Evolutionary conservation across 2,329 filamentous ascomycete species (phyloP), one percentile per base, ranked within the genome.

Genomic region (Colletotrichum sidae): DNA sequence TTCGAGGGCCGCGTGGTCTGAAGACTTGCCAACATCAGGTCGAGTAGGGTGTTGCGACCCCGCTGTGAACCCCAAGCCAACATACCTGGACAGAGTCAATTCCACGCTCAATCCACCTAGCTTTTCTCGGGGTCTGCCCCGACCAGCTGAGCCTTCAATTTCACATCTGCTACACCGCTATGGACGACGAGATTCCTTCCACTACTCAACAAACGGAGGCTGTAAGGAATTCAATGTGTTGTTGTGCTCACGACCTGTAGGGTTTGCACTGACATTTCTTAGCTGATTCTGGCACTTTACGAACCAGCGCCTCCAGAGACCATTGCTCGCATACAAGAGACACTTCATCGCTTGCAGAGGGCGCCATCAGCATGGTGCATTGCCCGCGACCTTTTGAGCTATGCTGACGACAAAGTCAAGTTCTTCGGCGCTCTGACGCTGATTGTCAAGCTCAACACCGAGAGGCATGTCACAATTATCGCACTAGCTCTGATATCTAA

Each of bases 341-440:
- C 90, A 12, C 82, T 99, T 12, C 92, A 96, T 68, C 83, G 84
- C 34, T 81, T 97, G 15, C 96, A 98, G 74, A 88, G 88, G 70
- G 92, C 93, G 2, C 83, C 90, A 2, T 85, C 92, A 72, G 95
- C 94, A 59, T 99, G 96, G 96, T 85, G 91, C 60, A 84, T 97
- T 50, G 94, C 93, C 17, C 90, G 95, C 73, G 87, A 88, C 55
- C 83, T 98, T 12, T 81, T 97, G 10, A 82, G 82, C 55, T 88
- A 88, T 67, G 80, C 86, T 25, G 89, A 92, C 70, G 86, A 91
- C 67, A 90, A 94, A 72, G 88, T 96, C 70, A 91, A 92, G 69
- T 98, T 98, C 79, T 97, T 97, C 75, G 96, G 93, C 12, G 95
- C 94, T 37, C 84, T 97, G 65, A 98, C 95, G 0, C 91, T 97